Evolutionary conservation across 1,139 yeast species (phyloP).

Genomic region (Entelexis sorbosivorans): DNA sequence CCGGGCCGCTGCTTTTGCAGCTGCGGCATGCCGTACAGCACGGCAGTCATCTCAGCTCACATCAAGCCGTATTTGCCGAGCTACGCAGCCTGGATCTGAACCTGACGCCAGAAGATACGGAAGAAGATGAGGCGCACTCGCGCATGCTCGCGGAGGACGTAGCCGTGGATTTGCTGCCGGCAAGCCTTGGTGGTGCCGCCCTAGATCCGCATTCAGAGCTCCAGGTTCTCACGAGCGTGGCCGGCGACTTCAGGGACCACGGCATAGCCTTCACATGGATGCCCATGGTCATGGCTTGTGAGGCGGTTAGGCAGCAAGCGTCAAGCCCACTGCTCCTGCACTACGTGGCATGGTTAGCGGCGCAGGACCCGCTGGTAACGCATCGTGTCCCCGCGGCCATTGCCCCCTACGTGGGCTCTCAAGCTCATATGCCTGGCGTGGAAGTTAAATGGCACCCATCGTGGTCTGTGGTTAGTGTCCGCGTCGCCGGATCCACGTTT

Average conservation of each 20-base stretch:
- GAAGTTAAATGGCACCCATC: conserved; percentile 2
- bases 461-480: conserved; percentile 4
- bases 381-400: background rate
- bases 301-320: background rate
- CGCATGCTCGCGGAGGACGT: background rate
- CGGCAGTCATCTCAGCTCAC: background rate
- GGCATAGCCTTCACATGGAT: background rate
- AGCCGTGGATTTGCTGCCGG: background rate
- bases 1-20: background rate
- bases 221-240: background rate
- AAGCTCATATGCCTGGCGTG: background rate
- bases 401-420: background rate
- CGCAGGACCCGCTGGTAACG: conserved; percentile 1
- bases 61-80: background rate
- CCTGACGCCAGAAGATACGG: background rate
- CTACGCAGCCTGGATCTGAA: background rate
- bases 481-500: background rate
- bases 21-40: background rate
- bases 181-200: background rate
- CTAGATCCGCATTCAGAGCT: background rate
- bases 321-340: background rate
- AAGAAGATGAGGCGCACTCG: background rate
- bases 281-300: conserved; percentile 3
- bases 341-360: conserved; percentile 3
- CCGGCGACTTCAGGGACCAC: background rate